phyloP scores from a whole-genome alignment of 768 basidiomycete genomes.

The Termitomyces sp. region DNA sequence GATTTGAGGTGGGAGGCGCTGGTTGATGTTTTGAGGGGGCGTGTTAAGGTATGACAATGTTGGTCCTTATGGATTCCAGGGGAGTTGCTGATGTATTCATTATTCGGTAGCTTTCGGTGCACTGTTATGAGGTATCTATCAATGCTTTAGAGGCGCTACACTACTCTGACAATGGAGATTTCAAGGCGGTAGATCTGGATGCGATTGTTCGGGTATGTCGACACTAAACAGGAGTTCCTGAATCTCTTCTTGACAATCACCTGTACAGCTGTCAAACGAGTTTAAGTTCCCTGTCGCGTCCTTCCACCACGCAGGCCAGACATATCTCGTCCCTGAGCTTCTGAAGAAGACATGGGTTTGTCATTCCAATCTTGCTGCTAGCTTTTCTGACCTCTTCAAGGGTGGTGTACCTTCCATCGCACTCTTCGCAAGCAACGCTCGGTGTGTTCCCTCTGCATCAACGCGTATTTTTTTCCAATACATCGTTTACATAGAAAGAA shows the following conservation, averaged over 20 bases:
- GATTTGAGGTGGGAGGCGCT: conserved; percentile 66
- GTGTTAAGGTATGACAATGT: conserved; percentile 51
- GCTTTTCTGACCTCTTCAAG: conserved; percentile 14
- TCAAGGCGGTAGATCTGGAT: conserved; percentile 63
- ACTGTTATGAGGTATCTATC: conserved; percentile 36
- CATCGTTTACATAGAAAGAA: conserved; percentile 27
- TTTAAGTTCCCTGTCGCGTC: conserved; percentile 74
- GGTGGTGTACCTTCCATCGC: conserved; percentile 62
- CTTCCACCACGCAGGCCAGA: conserved; percentile 76
- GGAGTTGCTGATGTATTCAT: background rate
- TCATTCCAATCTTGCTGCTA: background rate
- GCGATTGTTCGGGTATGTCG: conserved; percentile 52
- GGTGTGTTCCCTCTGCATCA: conserved; percentile 20
- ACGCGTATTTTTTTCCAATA: background rate
- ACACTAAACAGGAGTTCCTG: background rate
- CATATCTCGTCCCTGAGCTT: conserved; percentile 74
- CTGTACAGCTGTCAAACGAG: conserved; percentile 62
- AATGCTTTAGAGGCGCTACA: background rate
- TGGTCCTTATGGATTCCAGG: background rate
- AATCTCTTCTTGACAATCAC: background rate
- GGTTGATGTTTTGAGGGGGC: conserved; percentile 67
- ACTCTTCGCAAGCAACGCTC: conserved; percentile 62
- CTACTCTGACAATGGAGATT: background rate
- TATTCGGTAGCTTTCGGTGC: conserved; percentile 28
- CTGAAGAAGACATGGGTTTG: conserved; percentile 66